Conservation (phyloP, 768 basidiomycete species). For the Tylopilus felleus region DNA sequence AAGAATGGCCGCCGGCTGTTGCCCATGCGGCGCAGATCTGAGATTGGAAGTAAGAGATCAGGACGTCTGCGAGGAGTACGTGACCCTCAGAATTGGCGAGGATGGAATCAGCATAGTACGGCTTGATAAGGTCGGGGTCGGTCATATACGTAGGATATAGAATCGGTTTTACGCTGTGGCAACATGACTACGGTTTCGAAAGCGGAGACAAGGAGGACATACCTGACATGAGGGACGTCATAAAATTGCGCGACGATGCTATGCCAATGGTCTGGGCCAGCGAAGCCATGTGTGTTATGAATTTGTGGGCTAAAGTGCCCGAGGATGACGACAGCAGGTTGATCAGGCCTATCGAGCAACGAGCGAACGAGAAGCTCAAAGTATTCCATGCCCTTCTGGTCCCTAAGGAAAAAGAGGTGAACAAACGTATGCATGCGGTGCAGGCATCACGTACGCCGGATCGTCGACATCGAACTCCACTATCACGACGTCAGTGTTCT, state of each 20-base stretch:
- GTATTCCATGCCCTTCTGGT: conserved; percentile 67
- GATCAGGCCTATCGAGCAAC: conserved; percentile 83
- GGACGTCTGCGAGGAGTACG: conserved; percentile 83
- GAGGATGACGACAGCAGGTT: conserved; percentile 90
- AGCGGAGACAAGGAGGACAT: conserved; percentile 3
- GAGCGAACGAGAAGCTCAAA: conserved; percentile 94
- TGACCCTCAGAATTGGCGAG: conserved; percentile 82
- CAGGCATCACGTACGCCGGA: conserved; percentile 55
- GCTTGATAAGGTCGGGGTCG: conserved; percentile 58
- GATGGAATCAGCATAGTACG: conserved; percentile 80
- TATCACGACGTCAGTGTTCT: conserved; percentile 90
- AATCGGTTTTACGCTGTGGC: conserved; percentile 66
- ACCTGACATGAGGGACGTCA: conserved; percentile 90
- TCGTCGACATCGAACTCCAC: conserved; percentile 94
- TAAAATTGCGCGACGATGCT: conserved; percentile 93
- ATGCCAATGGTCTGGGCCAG: conserved; percentile 89
- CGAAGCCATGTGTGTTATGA: conserved; percentile 75
- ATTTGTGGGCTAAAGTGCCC: conserved; percentile 92
- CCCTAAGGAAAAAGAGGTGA: conserved; percentile 38
- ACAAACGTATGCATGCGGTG: not conserved
- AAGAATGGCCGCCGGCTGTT: conserved; percentile 62
- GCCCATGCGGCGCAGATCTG: conserved; percentile 89
- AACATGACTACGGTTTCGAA: not conserved
- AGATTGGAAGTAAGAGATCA: conserved; percentile 85
- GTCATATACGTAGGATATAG: conserved; percentile 81